A percentile compares a stretch with the other conserved stretches of the same genome.
Conservation (phyloP, 2,329 filamentous ascomycete genomes). For the Neopestalotiopsis sp. region DNA sequence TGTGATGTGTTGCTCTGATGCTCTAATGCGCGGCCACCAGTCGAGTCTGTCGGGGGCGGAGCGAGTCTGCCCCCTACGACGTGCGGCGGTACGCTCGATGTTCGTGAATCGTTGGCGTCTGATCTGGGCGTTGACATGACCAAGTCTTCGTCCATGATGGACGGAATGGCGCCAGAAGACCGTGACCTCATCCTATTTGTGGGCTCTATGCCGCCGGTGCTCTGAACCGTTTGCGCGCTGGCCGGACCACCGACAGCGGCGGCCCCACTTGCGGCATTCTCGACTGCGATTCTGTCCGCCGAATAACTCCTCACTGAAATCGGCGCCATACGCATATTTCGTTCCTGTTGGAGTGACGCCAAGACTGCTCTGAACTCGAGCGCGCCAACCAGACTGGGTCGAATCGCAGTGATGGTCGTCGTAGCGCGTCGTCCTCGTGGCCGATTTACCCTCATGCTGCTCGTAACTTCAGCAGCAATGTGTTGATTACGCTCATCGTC, state of each 20-base stretch:
- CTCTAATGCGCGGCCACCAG: slow-evolving; percentile 22
- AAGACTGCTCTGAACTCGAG: slow-evolving; percentile 92
- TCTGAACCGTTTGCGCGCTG: slow-evolving; percentile 25
- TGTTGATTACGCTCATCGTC: slow-evolving; percentile 59
- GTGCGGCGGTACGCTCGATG: slow-evolving; percentile 26
- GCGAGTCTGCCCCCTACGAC: slow-evolving; percentile 38
- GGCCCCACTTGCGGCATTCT: not conserved
- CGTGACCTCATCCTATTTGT: slow-evolving; percentile 47
- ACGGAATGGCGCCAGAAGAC: slow-evolving; percentile 50
- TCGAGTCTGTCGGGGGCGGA: slow-evolving; percentile 30
- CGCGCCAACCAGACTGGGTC: slow-evolving; percentile 90
- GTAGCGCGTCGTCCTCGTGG: slow-evolving; percentile 69
- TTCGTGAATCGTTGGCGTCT: slow-evolving; percentile 32
- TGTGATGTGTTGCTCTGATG: not conserved
- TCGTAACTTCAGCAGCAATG: slow-evolving; percentile 82
- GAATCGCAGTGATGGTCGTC: slow-evolving; percentile 81
- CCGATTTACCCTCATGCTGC: slow-evolving; percentile 88
- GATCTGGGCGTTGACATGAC: slow-evolving; percentile 45
- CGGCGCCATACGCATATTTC: slow-evolving; percentile 73
- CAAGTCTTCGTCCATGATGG: slow-evolving; percentile 43
- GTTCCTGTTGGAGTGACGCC: slow-evolving; percentile 82
- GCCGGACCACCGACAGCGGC: slow-evolving; percentile 19
- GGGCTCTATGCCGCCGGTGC: slow-evolving; percentile 12
- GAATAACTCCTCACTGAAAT: slow-evolving; percentile 74
- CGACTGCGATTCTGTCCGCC: slow-evolving; percentile 52